phyloP scores from a whole-genome alignment of 768 basidiomycete species.

The Cyclocybe cylindracea region DNA sequence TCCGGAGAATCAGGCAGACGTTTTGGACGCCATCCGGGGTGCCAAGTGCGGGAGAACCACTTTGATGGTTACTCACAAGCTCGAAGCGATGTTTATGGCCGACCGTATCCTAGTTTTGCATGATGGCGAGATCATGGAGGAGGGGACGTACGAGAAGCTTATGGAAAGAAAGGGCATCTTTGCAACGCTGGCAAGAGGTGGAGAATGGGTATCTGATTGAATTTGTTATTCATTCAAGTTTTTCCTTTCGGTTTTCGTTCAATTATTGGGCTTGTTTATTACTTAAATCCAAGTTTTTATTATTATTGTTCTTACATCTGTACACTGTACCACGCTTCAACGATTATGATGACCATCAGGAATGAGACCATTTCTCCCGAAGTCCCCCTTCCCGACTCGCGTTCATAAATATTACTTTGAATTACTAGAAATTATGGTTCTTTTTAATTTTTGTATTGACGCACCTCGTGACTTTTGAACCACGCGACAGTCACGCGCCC shows the following conservation, averaged over 20 bases:
- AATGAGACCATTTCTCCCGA: too few species aligned
- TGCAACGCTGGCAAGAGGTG: constrained; percentile 71
- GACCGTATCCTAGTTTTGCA: constrained; percentile 79
- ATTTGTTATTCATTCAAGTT: neutral
- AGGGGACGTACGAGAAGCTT: constrained; percentile 71
- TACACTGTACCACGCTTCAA: too few species aligned
- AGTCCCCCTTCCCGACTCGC: too few species aligned
- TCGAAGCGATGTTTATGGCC: constrained; percentile 85
- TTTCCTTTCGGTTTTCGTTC: neutral
- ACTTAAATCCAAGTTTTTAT: too few species aligned
- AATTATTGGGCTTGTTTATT: too few species aligned
- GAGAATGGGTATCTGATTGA: constrained; percentile 43
- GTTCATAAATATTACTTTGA: too few species aligned
- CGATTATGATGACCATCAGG: too few species aligned
- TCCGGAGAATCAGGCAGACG: constrained; percentile 73
- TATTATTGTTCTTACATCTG: too few species aligned
- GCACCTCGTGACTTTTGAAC: too few species aligned
- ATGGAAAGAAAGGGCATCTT: constrained; percentile 66
- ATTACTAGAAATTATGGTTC: too few species aligned
- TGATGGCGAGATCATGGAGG: constrained; percentile 74
- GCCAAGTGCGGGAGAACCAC: constrained; percentile 75
- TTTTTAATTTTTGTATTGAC: too few species aligned
- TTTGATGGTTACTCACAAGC: constrained; percentile 88
- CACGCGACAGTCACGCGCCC: too few species aligned
- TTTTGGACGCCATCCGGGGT: constrained; percentile 68